Conservation (phyloP, 768 basidiomycete species). For the Cantharellus anzutake region DNA sequence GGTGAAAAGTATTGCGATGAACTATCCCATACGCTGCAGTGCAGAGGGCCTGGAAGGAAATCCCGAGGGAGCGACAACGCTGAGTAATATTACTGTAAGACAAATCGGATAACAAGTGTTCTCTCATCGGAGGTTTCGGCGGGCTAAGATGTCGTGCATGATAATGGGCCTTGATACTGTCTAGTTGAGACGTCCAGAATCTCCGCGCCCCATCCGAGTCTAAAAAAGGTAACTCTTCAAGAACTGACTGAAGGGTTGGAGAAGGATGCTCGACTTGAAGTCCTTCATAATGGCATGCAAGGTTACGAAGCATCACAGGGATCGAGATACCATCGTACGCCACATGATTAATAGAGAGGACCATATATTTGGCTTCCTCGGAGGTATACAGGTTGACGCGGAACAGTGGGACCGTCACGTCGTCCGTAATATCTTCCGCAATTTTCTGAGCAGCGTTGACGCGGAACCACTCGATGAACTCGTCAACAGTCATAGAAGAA, state of each 20-base stretch:
- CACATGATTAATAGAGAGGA: background rate
- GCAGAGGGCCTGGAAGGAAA: conserved; percentile 18
- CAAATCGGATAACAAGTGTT: conserved; percentile 8
- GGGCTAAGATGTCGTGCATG: background rate
- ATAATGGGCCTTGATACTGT: background rate
- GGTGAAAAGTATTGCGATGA: conserved; percentile 13
- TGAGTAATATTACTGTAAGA: conserved; percentile 8
- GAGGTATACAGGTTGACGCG: background rate
- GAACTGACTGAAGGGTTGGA: background rate
- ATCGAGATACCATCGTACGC: background rate
- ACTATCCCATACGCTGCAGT: conserved; percentile 16
- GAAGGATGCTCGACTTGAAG: background rate
- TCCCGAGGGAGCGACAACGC: conserved; percentile 8
- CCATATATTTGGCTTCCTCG: background rate
- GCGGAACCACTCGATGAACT: background rate
- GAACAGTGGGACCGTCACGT: background rate
- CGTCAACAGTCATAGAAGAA: no score
- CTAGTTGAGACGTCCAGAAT: background rate
- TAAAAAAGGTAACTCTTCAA: background rate
- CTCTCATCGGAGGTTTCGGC: background rate
- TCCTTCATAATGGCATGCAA: background rate
- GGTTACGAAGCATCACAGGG: background rate
- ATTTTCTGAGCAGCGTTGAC: background rate
- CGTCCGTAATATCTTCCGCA: background rate
- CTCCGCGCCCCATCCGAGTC: background rate